phyloP scores from a whole-genome alignment of 306 rosid genomes.

The Lathyrus tuberosus region DNA sequence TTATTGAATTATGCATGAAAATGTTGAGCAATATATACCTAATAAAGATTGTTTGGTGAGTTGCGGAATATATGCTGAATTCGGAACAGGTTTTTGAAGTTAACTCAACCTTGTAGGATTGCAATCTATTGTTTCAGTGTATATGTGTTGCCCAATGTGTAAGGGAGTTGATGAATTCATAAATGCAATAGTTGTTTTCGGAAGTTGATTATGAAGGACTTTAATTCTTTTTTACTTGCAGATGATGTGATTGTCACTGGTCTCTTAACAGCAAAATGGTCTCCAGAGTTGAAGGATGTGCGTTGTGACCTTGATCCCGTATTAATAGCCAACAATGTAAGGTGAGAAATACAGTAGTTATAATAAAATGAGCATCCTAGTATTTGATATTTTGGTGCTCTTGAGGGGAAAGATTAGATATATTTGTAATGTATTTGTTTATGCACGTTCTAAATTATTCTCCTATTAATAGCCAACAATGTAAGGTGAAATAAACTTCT shows the following conservation, averaged over 20 bases:
- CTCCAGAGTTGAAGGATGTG: slow-evolving; percentile 91
- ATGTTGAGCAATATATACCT: slow-evolving; percentile 1
- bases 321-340: slow-evolving; percentile 76
- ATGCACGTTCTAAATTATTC: neutral
- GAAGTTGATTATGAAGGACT: slow-evolving; percentile 17
- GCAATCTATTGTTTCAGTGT: neutral
- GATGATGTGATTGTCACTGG: slow-evolving; percentile 89
- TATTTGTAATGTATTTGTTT: neutral
- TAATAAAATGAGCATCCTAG: slow-evolving; percentile 26
- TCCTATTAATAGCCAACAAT: slow-evolving; percentile 68
- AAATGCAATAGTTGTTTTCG: slow-evolving; percentile 22
- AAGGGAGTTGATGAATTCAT: slow-evolving; percentile 26
- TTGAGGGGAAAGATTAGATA: slow-evolving; percentile 16
- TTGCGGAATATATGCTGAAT: neutral
- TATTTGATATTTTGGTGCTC: slow-evolving; percentile 17
- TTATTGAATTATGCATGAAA: neutral
- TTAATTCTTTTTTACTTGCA: slow-evolving; percentile 42
- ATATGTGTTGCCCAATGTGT: slow-evolving; percentile 11
- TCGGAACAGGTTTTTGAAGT: neutral
- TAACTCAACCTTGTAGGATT: slow-evolving; percentile 3
- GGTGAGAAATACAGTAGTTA: slow-evolving; percentile 47
- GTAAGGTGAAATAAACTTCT: slow-evolving; percentile 57
- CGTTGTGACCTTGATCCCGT: slow-evolving; percentile 95
- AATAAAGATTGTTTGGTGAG: slow-evolving; percentile 6
- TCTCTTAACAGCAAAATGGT: slow-evolving; percentile 89